Evolutionary conservation across 2,329 filamentous ascomycete genomes (phyloP).

Genomic region (Venturia nashicola): DNA sequence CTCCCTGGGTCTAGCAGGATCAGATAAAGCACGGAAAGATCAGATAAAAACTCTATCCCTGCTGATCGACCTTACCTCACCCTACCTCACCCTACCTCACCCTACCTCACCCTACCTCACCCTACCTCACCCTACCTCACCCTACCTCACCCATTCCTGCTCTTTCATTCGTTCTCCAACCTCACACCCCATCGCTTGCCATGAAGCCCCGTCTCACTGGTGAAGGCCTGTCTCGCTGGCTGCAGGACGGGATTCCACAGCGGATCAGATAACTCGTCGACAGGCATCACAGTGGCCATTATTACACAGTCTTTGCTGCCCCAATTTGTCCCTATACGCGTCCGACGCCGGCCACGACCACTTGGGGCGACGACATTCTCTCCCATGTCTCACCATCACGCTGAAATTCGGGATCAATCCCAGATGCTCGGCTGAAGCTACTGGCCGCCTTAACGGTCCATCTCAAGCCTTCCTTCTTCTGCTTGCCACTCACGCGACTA

Average conservation of each 20-base stretch:
- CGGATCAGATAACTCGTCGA: background rate
- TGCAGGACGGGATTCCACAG: background rate
- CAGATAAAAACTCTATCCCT: background rate
- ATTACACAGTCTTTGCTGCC: background rate
- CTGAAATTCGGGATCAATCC: background rate
- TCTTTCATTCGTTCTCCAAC: background rate
- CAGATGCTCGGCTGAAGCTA: background rate
- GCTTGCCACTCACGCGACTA: background rate
- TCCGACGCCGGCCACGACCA: background rate
- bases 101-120: too few relatives aligned
- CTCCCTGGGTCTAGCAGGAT: background rate
- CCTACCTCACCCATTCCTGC: background rate
- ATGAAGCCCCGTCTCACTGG: background rate
- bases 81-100: too few relatives aligned
- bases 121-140: too few relatives aligned
- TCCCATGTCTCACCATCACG: background rate
- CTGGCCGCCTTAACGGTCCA: background rate
- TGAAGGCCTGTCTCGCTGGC: background rate
- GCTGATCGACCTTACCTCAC: background rate
- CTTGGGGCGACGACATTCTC: background rate
- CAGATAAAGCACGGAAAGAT: background rate
- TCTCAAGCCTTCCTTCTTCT: background rate
- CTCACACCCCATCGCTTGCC: background rate
- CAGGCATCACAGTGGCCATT: background rate
- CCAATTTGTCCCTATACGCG: background rate